Evolutionary conservation across 2,329 filamentous ascomycete genomes (phyloP).

Genomic region (Mycosphaerella sp.): DNA sequence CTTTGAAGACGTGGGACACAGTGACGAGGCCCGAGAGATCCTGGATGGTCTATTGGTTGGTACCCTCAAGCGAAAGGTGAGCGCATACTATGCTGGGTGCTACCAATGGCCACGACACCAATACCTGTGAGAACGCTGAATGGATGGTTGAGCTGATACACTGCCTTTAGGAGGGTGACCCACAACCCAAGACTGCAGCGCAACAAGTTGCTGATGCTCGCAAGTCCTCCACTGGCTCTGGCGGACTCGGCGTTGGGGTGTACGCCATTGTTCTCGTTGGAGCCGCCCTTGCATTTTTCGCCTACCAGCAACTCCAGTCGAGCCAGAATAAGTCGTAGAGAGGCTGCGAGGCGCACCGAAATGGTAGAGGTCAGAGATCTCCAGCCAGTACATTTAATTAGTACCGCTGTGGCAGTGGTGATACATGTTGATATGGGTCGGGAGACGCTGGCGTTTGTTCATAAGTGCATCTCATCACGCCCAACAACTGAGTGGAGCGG

Average conservation of each 20-base stretch:
- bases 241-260: conserved; percentile 65
- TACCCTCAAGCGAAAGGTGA: conserved; percentile 71
- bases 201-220: conserved; percentile 47
- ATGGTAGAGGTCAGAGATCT: background rate
- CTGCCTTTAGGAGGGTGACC: conserved; percentile 63
- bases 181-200: conserved; percentile 57
- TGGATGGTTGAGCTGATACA: background rate
- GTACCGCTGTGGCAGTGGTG: background rate
- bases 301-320: conserved; percentile 78
- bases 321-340: conserved; percentile 34
- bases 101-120: too few relatives aligned
- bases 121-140: background rate
- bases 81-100: conserved; percentile 27
- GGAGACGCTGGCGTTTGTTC: background rate
- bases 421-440: background rate
- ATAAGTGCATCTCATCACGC: background rate
- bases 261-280: conserved; percentile 77
- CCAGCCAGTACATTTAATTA: background rate
- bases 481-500: background rate
- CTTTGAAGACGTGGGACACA: conserved; percentile 99
- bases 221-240: conserved; percentile 39
- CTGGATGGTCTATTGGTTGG: conserved; percentile 71
- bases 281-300: conserved; percentile 68
- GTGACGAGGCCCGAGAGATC: conserved; percentile 94
- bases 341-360: background rate